Percentiles rank a stretch among this genome's conserved stretches.
Conservation (phyloP, 2,329 filamentous ascomycete species). For the Ceratocystis huliohia region DNA sequence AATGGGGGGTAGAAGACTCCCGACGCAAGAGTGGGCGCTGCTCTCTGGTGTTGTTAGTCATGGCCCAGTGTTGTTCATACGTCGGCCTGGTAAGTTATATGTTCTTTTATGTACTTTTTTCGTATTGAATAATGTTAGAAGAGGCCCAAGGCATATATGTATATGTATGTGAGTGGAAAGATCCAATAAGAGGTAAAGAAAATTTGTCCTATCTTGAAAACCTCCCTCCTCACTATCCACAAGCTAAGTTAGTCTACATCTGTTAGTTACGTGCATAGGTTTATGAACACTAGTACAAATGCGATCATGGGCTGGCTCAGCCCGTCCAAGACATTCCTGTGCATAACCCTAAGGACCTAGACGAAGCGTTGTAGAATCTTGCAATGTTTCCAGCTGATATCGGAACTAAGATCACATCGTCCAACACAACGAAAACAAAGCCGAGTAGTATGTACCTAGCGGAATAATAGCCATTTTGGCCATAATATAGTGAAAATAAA, state of each 20-base stretch:
- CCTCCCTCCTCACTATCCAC: background rate
- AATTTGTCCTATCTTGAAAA: background rate
- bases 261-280: background rate
- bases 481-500: too few species aligned
- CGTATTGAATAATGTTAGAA: too few species aligned
- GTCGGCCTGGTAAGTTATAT: background rate
- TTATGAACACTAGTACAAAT: constrained; percentile 7
- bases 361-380: too few species aligned
- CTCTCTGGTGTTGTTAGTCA: background rate
- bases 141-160: too few species aligned
- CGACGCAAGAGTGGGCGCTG: constrained; percentile 18
- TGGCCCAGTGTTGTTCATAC: background rate
- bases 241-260: background rate
- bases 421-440: too few species aligned
- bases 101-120: too few species aligned
- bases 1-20: constrained; percentile 9
- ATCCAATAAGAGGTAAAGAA: background rate
- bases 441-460: too few species aligned
- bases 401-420: too few species aligned
- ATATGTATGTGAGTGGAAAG: too few species aligned
- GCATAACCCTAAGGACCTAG: background rate
- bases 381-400: too few species aligned
- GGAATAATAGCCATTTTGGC: too few species aligned
- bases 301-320: background rate
- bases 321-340: background rate